These are phyloP conservation scores for Aspergillus wentii DNA, from an alignment of 495 filamentous ascomycete species.

Conservation along the genomic window DNA sequence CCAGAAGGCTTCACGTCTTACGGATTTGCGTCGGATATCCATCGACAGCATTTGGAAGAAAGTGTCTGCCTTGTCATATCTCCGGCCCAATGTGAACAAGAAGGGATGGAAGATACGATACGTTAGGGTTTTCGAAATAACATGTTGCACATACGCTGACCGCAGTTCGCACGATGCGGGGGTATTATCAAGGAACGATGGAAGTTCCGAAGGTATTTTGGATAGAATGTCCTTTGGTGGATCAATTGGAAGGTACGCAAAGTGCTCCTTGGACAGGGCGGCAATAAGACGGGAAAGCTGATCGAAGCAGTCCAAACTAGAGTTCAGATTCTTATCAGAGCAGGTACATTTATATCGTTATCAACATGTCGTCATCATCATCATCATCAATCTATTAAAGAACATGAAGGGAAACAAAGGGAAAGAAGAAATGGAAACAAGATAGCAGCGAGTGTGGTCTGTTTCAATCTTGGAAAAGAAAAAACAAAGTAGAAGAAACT, in stretches of 20 bases:
- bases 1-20: slow-evolving; percentile 59
- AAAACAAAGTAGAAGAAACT: slow-evolving; percentile 10
- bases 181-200: slow-evolving; percentile 51
- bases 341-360: slow-evolving; percentile 35
- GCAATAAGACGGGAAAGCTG: slow-evolving; percentile 54
- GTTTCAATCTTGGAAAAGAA: slow-evolving; percentile 7
- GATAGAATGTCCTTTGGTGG: slow-evolving; percentile 48
- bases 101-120: slow-evolving; percentile 63
- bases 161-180: slow-evolving; percentile 50
- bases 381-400: slow-evolving; percentile 27
- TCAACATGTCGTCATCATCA: slow-evolving; percentile 26
- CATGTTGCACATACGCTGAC: slow-evolving; percentile 56
- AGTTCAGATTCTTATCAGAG: slow-evolving; percentile 37
- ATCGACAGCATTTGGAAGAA: slow-evolving; percentile 59
- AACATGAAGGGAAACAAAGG: slow-evolving; percentile 12
- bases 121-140: slow-evolving; percentile 54
- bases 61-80: slow-evolving; percentile 58
- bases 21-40: slow-evolving; percentile 57
- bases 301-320: slow-evolving; percentile 55
- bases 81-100: slow-evolving; percentile 56
- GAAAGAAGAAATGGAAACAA: slow-evolving; percentile 10
- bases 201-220: slow-evolving; percentile 50
- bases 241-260: slow-evolving; percentile 52
- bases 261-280: slow-evolving; percentile 53
- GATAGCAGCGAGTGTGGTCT: slow-evolving; percentile 9